Evolutionary conservation across 768 basidiomycete species (phyloP), one percentile per base, ranked within the genome.

Genomic region (Artomyces pyxidatus): DNA sequence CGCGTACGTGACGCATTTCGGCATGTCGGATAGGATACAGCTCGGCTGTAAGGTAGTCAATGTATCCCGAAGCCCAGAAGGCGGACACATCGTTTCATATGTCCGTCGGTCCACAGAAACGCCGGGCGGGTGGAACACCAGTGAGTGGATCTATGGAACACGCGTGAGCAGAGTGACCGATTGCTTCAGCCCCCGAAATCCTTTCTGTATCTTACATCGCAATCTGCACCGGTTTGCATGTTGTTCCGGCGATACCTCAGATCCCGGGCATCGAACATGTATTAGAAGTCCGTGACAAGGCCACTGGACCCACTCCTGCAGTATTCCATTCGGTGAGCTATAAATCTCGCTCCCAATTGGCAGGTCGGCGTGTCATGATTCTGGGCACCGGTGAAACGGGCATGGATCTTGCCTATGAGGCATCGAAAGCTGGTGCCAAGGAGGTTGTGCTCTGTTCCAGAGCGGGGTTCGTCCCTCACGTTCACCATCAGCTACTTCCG

Each of bases 381-480:
- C 66, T 81, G 16, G 80, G 80, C 0, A 75, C 72, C 9, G 80
- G 80, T 2, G 80, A 83, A 60, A 83, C 80, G 5, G 78, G 78
- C 2, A 76, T 79, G 75, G 80, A 83, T 54, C 60, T 83, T 16
- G 76, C 71, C 26, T 73, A 73, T 49, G 72, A 72, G 52, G 62
- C 71, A 45, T 71, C 66, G 6, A 73, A 80, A 54, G 74, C 74
- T 0, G 71, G 71, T 2, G 75, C 78, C 3, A 68, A 70, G 46
- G 71, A 78, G 56, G 75, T 76, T 0, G 70, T 72, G 6, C 63
- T 83, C 27, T 80, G 78, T 54, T 68, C 75, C 27, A 65, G 78
- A 35, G 68, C 68, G 22, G 77, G 78, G 73, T 72, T 51, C 38
- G 64, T 32, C 6, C 6, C 6, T 4, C 4, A 23, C 37, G 14